phyloP scores from a whole-genome alignment of 192 early-diverging fungal species.

The Backusella tuberculispora region DNA sequence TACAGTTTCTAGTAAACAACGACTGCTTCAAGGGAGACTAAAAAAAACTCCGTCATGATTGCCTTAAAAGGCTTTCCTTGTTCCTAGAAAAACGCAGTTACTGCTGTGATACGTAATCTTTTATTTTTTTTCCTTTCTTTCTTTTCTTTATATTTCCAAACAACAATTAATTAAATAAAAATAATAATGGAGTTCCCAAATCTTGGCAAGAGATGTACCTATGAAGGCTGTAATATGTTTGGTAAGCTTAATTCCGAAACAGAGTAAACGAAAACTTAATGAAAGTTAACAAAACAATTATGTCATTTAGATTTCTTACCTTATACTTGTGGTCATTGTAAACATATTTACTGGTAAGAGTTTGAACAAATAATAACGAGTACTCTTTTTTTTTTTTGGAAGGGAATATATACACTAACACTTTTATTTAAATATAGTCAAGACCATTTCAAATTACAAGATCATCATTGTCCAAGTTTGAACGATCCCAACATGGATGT shows the following conservation, averaged over 20 bases:
- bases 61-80: too few species aligned
- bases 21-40: too few species aligned
- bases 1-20: too few species aligned
- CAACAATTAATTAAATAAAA: neutral
- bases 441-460: constrained; percentile 68
- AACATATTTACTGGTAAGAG: constrained; percentile 53
- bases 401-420: neutral
- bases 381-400: neutral
- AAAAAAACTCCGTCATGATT: too few species aligned
- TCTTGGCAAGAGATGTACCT: constrained; percentile 67
- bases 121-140: neutral
- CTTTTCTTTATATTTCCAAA: neutral
- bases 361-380: neutral
- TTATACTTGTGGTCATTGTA: constrained; percentile 58
- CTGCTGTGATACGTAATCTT: neutral
- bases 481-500: constrained; percentile 60
- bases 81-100: too few species aligned
- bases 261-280: neutral
- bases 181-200: constrained; percentile 71
- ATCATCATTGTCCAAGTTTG: constrained; percentile 63
- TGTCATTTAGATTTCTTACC: constrained; percentile 50
- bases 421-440: constrained; percentile 49
- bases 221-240: constrained; percentile 59
- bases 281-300: neutral
- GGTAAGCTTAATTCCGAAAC: constrained; percentile 27